Conservation (phyloP, 2,329 filamentous ascomycete species). For the Stagonosporopsis chrysanthemi region DNA sequence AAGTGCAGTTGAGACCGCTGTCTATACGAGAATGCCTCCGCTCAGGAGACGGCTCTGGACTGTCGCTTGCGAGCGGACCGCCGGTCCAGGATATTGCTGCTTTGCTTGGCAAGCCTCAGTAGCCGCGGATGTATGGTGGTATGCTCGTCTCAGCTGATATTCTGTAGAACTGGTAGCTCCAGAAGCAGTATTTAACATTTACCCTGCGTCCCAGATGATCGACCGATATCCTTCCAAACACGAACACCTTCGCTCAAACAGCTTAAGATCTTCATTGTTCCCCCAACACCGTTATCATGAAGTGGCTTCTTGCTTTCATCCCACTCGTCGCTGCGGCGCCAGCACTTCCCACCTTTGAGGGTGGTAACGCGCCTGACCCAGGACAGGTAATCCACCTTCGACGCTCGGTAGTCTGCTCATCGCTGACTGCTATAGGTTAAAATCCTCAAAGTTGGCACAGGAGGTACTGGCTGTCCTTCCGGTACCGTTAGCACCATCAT, state of each 20-base stretch:
- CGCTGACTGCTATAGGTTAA: slow-evolving; percentile 46
- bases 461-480: slow-evolving; percentile 58
- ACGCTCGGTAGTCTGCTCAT: neutral
- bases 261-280: slow-evolving; percentile 21
- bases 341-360: slow-evolving; percentile 18
- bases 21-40: slow-evolving; percentile 45
- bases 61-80: slow-evolving; percentile 39
- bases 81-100: slow-evolving; percentile 46
- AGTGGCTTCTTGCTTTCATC: slow-evolving; percentile 47
- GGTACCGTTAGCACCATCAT: slow-evolving; percentile 54
- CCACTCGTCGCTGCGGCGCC: slow-evolving; percentile 44
- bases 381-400: slow-evolving; percentile 31
- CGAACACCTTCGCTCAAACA: slow-evolving; percentile 25
- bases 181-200: slow-evolving; percentile 43
- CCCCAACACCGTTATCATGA: slow-evolving; percentile 43
- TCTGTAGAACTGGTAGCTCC: slow-evolving; percentile 15
- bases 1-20: slow-evolving; percentile 19
- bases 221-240: slow-evolving; percentile 35
- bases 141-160: neutral
- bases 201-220: slow-evolving; percentile 34
- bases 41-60: slow-evolving; percentile 27
- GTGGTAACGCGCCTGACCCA: slow-evolving; percentile 41
- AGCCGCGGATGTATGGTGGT: neutral
- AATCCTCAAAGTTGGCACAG: slow-evolving; percentile 56
- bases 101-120: slow-evolving; percentile 34